These are phyloP conservation scores for Pleurotus giganteus DNA, from an alignment of 768 basidiomycete species.

Conservation along the genomic window DNA sequence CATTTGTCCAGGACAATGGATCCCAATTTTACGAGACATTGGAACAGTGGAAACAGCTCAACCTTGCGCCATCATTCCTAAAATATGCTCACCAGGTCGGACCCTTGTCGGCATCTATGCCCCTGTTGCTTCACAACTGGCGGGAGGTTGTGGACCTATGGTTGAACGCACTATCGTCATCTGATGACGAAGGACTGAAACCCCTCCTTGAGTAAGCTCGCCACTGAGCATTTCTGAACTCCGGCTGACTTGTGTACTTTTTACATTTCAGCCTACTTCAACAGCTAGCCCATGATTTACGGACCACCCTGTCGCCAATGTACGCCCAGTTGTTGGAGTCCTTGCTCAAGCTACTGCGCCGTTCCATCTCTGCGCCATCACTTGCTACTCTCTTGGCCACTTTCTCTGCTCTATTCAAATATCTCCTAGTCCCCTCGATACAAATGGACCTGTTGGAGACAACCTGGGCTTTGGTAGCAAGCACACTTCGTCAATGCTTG, in stretches of 20 bases:
- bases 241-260: neutral
- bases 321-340: slow-evolving; percentile 55
- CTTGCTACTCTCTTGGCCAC: slow-evolving; percentile 67
- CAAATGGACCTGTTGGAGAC: slow-evolving; percentile 50
- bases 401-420: slow-evolving; percentile 67
- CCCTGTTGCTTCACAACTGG: slow-evolving; percentile 81
- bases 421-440: slow-evolving; percentile 66
- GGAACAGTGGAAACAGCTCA: slow-evolving; percentile 76
- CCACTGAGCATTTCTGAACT: too few species aligned
- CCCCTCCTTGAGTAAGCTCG: slow-evolving; percentile 87
- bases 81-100: slow-evolving; percentile 62
- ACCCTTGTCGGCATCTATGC: slow-evolving; percentile 69
- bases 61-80: slow-evolving; percentile 74
- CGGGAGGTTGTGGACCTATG: slow-evolving; percentile 64
- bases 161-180: slow-evolving; percentile 50
- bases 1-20: slow-evolving; percentile 58
- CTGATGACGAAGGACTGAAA: slow-evolving; percentile 71
- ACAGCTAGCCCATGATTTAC: slow-evolving; percentile 77
- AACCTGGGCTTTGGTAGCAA: slow-evolving; percentile 58
- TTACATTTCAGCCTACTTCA: slow-evolving; percentile 64
- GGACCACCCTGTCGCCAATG: slow-evolving; percentile 66
- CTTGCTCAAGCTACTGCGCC: slow-evolving; percentile 56
- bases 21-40: slow-evolving; percentile 78
- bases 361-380: slow-evolving; percentile 55
- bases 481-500: slow-evolving; percentile 54